Base-by-base conservation (phyloP, 208 protist genomes). In the Acanthamoeba castellanii region DNA sequence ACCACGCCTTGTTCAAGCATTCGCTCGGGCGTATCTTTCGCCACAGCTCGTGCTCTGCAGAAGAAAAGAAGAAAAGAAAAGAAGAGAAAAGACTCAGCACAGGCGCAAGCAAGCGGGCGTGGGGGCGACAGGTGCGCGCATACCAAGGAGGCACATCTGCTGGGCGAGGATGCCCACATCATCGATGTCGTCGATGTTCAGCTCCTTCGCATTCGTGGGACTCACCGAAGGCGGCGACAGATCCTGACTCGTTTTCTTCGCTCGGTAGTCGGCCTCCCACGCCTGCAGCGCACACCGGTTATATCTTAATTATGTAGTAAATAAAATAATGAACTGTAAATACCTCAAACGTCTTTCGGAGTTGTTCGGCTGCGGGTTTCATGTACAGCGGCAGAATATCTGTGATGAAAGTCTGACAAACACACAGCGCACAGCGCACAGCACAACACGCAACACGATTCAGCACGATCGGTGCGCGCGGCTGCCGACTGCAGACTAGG, bases 1-100 rank as follows among this genome's bases (percentile, higher is more conserved):
- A 64, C 88, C 88, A 93, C 22, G 88, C 88, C 47, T 93, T 93
- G 68, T 93, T 93, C 37, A 93, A 18, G 88, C 88, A 93, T 11
- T 93, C 88, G 27, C 88, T 61, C 22, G 66, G 88, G 0, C 88
- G 27, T 50, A 81, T 93, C 30, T 59, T 93, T 37, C 61, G 55
- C 88, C 88, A 93, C 61, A 64, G 8, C 9, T 93, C 88, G 20
- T 93, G 88, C 37, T 93, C 88, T 93, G 30, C 11, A 45, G 27
- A 72, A 1, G 32, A 55, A 30, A 14, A n/a, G 45, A 14, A n/a
- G 45, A 20, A 55, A 1, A 30, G 72, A 81, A 27, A 30, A 11
- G 34, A 27, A 42, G 30, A 45, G 72, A 81, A 47, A 81, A 81
- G 16, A 0, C 30, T 42, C 27, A 30, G 22, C 68, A 27, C 14